Base-by-base conservation (phyloP, 108 stramenopile genomes). In the Fistulifera solaris region DNA sequence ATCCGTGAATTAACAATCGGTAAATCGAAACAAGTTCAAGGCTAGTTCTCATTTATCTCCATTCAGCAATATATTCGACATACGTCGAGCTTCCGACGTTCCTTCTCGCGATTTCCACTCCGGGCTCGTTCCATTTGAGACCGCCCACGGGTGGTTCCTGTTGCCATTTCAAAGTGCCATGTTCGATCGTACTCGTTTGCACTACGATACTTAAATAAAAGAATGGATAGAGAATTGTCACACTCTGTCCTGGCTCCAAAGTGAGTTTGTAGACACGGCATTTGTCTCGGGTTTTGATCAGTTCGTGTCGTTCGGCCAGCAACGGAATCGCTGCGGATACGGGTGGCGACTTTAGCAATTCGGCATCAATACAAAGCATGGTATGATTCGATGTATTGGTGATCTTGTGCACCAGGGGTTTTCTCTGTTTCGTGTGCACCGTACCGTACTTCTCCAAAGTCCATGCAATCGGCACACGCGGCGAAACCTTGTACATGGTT, bases 341-440 rank as follows among this genome's bases (percentile, higher is more conserved):
- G 21, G 87, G 87, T 27, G 83, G 81, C 28, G 59, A 39, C 39
- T 64, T 65, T 25, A 80, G 45, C 5, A 89, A 22, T 63, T 85
- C 81, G 16, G 76, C 79, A 59, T 83, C 78, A 31, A 85, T 76
- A 54, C 83, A 85, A 7, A 81, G 57, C 77, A 76, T 70, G 21
- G 27, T 58, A 22, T 61, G 43, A 28, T 63, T 50, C 25, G 63
- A 62, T 44, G 22, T 58, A 39, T 77, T 80, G 11, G 83, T 76
- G 44, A 79, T 79, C 50, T 71, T 82, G 55, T 87, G 85, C 14
- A 78, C 74, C 31, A 78, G 54, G 11, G 85, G 81, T 31, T 66
- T 59, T 26, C n/a, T 80, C 73, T 19, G 66, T 54, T 48, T 59
- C 68, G 41, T 67, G 71, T 12, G 45, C 38, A 0, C 66, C 62